A percentile compares a stretch with the other conserved stretches of the same genome.
Evolutionary conservation across 2,329 filamentous ascomycete species (phyloP).

Genomic region (Alternaria consortialis): DNA sequence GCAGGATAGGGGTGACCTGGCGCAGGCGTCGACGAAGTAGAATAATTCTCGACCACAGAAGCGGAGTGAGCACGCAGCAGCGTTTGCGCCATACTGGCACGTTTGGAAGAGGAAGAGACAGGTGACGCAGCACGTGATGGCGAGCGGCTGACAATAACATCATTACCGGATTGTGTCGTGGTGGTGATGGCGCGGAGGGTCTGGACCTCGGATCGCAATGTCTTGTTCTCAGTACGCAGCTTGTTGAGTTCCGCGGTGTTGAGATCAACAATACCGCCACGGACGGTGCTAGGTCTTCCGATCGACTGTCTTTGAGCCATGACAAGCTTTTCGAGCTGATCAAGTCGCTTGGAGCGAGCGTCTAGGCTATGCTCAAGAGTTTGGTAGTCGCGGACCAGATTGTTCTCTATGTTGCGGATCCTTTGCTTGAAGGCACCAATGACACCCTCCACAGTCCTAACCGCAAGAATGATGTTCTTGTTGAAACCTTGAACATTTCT

Average conservation of each 20-base stretch:
- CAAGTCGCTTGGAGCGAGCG: slow-evolving; percentile 81
- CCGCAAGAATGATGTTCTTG: slow-evolving; percentile 84
- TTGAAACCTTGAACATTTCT: slow-evolving; percentile 88
- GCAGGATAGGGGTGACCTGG: slow-evolving; percentile 45
- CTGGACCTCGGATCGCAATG: slow-evolving; percentile 68
- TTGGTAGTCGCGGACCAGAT: slow-evolving; percentile 91
- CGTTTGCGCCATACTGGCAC: slow-evolving; percentile 59
- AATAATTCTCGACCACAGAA: slow-evolving; percentile 58
- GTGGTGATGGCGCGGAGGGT: slow-evolving; percentile 65
- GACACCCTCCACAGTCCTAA: slow-evolving; percentile 86
- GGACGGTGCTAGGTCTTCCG: slow-evolving; percentile 50
- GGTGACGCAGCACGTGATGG: slow-evolving; percentile 42
- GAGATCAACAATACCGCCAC: slow-evolving; percentile 52
- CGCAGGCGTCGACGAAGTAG: slow-evolving; percentile 28
- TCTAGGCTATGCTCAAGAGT: slow-evolving; percentile 83
- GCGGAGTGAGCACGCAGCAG: slow-evolving; percentile 65
- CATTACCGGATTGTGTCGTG: slow-evolving; percentile 34
- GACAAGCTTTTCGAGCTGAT: slow-evolving; percentile 82
- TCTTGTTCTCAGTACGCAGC: slow-evolving; percentile 67
- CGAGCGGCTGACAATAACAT: slow-evolving; percentile 35
- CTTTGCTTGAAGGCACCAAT: slow-evolving; percentile 79
- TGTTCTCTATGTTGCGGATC: slow-evolving; percentile 85
- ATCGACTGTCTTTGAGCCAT: slow-evolving; percentile 51
- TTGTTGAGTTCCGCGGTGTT: slow-evolving; percentile 64
- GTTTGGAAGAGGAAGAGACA: slow-evolving; percentile 48